Conservation (phyloP, 768 basidiomycete species). For the Calocybe cyanea region DNA sequence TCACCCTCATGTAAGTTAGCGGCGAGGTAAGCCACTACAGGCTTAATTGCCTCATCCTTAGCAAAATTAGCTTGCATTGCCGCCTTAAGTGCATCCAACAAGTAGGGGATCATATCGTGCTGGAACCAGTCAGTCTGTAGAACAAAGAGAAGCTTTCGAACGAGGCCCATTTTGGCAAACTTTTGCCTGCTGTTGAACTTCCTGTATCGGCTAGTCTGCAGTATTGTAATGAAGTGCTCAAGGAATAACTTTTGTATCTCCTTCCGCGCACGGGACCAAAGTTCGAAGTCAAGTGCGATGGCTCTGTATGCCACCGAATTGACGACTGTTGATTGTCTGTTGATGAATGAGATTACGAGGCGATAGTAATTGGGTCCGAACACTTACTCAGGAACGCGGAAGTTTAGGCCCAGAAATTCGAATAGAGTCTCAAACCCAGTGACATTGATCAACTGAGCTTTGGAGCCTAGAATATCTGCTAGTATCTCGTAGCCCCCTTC, state of each 20-base stretch:
- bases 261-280: constrained; percentile 71
- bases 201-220: constrained; percentile 67
- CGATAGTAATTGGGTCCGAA: not conserved
- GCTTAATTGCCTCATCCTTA: constrained; percentile 76
- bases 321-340: constrained; percentile 75
- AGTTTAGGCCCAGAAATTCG: constrained; percentile 82
- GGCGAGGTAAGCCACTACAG: constrained; percentile 80
- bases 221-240: constrained; percentile 75
- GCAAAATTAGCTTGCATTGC: constrained; percentile 66
- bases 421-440: constrained; percentile 81
- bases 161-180: constrained; percentile 65
- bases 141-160: constrained; percentile 76
- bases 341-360: not conserved
- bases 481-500: constrained; percentile 88
- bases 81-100: constrained; percentile 59
- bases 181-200: constrained; percentile 77
- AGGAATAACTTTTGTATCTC: constrained; percentile 80
- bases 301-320: constrained; percentile 80
- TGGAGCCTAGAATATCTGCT: constrained; percentile 65
- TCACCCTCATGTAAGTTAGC: constrained; percentile 71
- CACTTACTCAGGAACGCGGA: constrained; percentile 73
- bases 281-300: constrained; percentile 85
- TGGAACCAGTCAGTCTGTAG: constrained; percentile 78
- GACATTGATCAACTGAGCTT: constrained; percentile 72
- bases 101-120: constrained; percentile 41